Base-by-base conservation (phyloP, 2,329 filamentous ascomycete genomes). In the Curvularia verruculosa region DNA sequence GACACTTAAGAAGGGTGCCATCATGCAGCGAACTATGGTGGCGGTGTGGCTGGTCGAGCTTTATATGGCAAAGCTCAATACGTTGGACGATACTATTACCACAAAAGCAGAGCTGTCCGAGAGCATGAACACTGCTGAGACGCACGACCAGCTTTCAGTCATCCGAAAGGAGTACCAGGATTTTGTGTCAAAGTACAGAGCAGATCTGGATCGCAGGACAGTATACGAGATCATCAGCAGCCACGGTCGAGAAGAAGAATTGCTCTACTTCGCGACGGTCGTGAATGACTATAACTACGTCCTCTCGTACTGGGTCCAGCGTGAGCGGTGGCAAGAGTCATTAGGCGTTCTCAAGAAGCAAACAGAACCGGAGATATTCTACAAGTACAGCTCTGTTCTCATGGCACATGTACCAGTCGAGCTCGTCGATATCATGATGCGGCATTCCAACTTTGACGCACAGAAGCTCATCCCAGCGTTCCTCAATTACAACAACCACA, bases 21-120 rank as follows among this genome's bases (percentile, higher is more conserved):
- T 88, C 28, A 99, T 99, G 93, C 95, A 99, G 77, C 84, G 94
- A 56, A 89, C 91, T 63, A 96, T 99, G 92, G 88, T 98, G 64
- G 91, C 94, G 1, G 93, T 89, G 64, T 99, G 95, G 95, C 84
- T 99, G 41, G 84, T 97, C 9, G 95, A 99, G 76, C 84, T 98
- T 1, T 99, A 94, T 77, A 99, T 99, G 92, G 91, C 92, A 5
- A 97, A 96, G 77, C 84, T 99, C 40, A 97, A 99, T 73, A 89
- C 90, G 3, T 83, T 99, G 3, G 95, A 99, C 71, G 95, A 99
- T 76, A 93, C 90, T 2, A 94, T 98, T 62, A 89, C 93, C 37
- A 96, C 93, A 0, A 90, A 91, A 68, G 91, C 92, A 0, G 92
- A 96, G 73, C 78, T 94, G 21, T 85, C 87, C 0, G 91, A 92